Evolutionary conservation across 306 rosid species (phyloP).

Genomic region (Vicia sativa): DNA sequence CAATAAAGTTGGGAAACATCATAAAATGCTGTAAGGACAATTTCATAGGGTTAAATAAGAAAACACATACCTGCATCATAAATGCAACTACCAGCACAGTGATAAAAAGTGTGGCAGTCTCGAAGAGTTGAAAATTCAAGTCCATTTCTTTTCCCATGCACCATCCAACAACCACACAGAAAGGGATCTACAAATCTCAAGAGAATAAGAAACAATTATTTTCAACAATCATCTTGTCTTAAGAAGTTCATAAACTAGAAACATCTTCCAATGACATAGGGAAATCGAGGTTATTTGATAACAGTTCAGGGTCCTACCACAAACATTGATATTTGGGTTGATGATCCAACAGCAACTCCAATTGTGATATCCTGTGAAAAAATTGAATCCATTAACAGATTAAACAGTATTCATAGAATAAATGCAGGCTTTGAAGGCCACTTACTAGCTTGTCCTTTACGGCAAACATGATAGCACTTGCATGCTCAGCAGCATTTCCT

Average conservation of each 20-base stretch:
- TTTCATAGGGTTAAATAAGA: neutral
- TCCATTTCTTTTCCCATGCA: constrained; percentile 89
- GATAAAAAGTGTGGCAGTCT: constrained; percentile 90
- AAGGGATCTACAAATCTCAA: constrained; percentile 68
- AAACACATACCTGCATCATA: constrained; percentile 81
- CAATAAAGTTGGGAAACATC: neutral
- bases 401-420: constrained; percentile 23
- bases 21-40: constrained; percentile 24
- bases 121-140: constrained; percentile 92
- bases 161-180: constrained; percentile 95
- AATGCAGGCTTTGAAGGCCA: constrained; percentile 38
- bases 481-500: constrained; percentile 71
- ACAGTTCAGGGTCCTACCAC: constrained; percentile 65
- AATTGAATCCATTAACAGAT: constrained; percentile 40
- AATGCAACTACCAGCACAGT: constrained; percentile 92
- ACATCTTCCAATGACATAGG: constrained; percentile 19
- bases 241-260: constrained; percentile 12
- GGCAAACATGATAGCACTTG: constrained; percentile 96
- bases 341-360: constrained; percentile 95
- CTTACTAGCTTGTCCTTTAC: constrained; percentile 95
- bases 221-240: neutral
- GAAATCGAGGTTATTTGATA: constrained; percentile 29
- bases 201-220: constrained; percentile 32
- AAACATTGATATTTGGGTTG: constrained; percentile 96
- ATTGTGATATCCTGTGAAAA: constrained; percentile 75